These are phyloP conservation scores for Aspergillus sp. DNA, from an alignment of 2,329 filamentous ascomycete species.

Conservation along the genomic window DNA sequence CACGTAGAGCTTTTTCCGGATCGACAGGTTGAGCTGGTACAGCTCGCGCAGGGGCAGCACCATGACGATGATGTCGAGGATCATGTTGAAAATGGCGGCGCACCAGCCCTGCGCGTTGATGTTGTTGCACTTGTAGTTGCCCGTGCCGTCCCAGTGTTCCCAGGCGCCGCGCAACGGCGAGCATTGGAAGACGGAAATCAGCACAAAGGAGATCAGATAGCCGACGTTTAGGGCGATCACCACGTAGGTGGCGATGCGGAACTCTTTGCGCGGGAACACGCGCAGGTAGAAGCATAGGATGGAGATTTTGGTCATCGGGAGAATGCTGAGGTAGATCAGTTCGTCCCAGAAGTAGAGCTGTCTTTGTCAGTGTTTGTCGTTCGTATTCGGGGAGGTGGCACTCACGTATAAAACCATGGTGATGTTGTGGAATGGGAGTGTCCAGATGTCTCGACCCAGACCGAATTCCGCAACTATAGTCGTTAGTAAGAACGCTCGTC, in stretches of 20 bases:
- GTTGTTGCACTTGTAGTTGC: constrained; percentile 33
- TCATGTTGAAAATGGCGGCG: constrained; percentile 32
- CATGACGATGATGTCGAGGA: constrained; percentile 30
- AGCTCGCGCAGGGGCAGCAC: constrained; percentile 27
- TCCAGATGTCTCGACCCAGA: constrained; percentile 48
- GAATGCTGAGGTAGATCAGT: constrained; percentile 34
- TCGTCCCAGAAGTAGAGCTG: constrained; percentile 32
- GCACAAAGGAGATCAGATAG: constrained; percentile 31
- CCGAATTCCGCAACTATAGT: constrained; percentile 39
- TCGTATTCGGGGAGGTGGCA: constrained; percentile 18
- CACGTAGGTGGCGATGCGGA: constrained; percentile 30
- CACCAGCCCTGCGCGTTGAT: constrained; percentile 39
- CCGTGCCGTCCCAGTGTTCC: constrained; percentile 41
- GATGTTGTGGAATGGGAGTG: constrained; percentile 42
- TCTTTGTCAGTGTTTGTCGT: constrained; percentile 20
- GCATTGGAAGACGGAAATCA: constrained; percentile 40
- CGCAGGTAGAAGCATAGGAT: constrained; percentile 42
- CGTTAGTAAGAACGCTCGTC: constrained; percentile 21
- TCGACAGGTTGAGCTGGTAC: constrained; percentile 25
- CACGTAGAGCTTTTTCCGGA: constrained; percentile 30
- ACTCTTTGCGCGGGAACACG: constrained; percentile 39
- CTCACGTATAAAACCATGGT: constrained; percentile 40
- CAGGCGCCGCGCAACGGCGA: constrained; percentile 38
- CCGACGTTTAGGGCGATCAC: constrained; percentile 30
- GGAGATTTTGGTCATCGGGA: constrained; percentile 29